Evolutionary conservation across 2,329 filamentous ascomycete genomes (phyloP).

Genomic region (Diaporthe citrichinensis): DNA sequence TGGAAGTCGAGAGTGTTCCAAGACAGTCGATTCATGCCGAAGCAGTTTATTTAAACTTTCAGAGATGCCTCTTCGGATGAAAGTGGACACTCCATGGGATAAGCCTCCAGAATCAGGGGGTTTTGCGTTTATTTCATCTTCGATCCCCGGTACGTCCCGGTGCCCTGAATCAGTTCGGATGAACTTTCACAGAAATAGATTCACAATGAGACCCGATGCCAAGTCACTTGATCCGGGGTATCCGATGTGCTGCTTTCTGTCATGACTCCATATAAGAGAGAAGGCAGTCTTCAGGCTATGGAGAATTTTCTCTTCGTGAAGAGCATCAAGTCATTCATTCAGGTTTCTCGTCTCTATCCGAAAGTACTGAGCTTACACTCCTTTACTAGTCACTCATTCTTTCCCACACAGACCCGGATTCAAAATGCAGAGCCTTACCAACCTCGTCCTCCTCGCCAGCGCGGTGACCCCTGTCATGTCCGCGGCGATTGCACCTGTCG

Average conservation of each 20-base stretch:
- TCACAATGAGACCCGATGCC: not conserved
- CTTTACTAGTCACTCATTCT: slow-evolving; percentile 10
- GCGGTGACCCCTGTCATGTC: slow-evolving; percentile 4
- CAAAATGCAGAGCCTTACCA: slow-evolving; percentile 21
- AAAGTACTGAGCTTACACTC: not conserved
- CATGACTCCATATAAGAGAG: not conserved
- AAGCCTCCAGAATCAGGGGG: slow-evolving; percentile 19
- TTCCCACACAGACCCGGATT: not conserved
- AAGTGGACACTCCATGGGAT: slow-evolving; percentile 5
- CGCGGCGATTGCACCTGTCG: not conserved
- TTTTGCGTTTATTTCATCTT: not conserved
- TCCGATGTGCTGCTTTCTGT: not conserved
- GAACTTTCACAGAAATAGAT: slow-evolving; percentile 22
- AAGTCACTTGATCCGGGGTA: slow-evolving; percentile 6
- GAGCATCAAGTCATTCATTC: not conserved
- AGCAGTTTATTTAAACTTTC: not conserved
- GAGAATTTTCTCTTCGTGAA: accelerated
- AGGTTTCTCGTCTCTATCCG: not conserved
- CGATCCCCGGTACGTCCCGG: not conserved
- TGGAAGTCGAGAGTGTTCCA: too few relatives aligned
- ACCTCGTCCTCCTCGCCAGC: slow-evolving; percentile 18
- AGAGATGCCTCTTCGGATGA: not conserved
- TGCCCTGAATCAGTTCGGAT: slow-evolving; percentile 10
- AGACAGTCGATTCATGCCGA: not conserved
- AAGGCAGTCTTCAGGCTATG: not conserved